Evolutionary conservation across 306 rosid species (phyloP).

Genomic region (Citrullus amarus): DNA sequence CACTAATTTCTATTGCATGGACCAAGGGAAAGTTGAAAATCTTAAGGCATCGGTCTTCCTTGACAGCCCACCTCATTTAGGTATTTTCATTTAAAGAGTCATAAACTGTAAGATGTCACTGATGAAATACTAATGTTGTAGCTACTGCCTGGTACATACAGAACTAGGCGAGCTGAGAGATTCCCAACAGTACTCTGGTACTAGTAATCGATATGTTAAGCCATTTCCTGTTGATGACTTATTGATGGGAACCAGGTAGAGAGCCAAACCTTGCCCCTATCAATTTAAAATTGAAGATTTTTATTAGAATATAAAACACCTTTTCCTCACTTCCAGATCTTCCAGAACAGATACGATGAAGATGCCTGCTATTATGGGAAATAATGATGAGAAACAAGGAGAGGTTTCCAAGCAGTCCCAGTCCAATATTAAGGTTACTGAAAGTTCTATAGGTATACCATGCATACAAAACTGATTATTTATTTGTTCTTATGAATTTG

Average conservation of each 20-base stretch:
- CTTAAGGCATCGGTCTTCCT: conserved; percentile 18
- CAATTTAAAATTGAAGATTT: background rate
- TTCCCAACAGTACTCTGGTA: conserved; percentile 19
- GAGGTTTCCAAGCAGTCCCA: conserved; percentile 20
- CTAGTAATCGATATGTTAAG: conserved; percentile 10
- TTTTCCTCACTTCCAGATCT: conserved; percentile 22
- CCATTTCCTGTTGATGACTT: conserved; percentile 21
- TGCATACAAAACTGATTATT: background rate
- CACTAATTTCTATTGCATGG: conserved; percentile 37
- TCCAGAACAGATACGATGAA: conserved; percentile 29
- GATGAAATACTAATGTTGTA: conserved; percentile 9
- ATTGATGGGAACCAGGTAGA: conserved; percentile 32
- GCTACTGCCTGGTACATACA: conserved; percentile 18
- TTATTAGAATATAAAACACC: background rate
- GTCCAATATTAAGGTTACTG: conserved; percentile 21
- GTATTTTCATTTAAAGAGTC: conserved; percentile 22
- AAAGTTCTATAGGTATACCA: conserved; percentile 34
- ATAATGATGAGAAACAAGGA: conserved; percentile 13
- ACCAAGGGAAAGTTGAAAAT: conserved; percentile 14
- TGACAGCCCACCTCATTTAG: conserved; percentile 26
- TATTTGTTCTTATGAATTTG: background rate
- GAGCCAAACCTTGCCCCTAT: conserved; percentile 8
- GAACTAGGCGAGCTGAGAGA: conserved; percentile 25
- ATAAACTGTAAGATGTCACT: background rate
- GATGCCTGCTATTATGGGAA: conserved; percentile 26